These are phyloP conservation scores for Polyporus tsugae DNA, from an alignment of 1,284 basidiomycete species.

Conservation along the genomic window DNA sequence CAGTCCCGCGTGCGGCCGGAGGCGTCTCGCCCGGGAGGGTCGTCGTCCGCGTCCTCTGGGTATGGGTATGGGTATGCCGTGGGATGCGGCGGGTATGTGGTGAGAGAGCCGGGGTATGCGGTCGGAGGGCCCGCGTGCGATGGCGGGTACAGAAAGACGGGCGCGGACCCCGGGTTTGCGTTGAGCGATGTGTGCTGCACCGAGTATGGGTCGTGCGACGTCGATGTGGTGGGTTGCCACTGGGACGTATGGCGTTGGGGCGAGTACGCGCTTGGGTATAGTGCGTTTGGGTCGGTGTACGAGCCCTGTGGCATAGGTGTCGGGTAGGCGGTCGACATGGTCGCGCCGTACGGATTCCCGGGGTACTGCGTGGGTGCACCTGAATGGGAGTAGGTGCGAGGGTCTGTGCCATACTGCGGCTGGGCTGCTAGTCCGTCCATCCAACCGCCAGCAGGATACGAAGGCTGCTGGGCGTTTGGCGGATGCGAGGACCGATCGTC, in stretches of 20 bases:
- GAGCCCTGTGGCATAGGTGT: neutral
- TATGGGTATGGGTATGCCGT: neutral
- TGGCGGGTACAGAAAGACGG: constrained; percentile 7
- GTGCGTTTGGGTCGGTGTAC: neutral
- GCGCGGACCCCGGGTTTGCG: constrained; percentile 1
- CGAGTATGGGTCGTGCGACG: constrained; percentile 8
- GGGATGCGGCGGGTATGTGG: neutral
- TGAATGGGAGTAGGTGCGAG: neutral
- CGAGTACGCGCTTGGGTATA: constrained; percentile 2
- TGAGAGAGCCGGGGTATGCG: neutral
- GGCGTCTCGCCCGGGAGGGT: neutral
- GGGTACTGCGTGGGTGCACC: neutral
- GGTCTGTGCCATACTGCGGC: constrained; percentile 2
- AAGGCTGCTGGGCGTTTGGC: neutral
- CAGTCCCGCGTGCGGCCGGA: neutral
- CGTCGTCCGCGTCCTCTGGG: neutral
- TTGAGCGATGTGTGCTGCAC: constrained; percentile 2
- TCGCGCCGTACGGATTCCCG: neutral
- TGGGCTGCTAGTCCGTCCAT: neutral
- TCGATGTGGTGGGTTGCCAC: neutral
- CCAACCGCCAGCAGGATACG: neutral
- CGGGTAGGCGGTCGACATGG: neutral
- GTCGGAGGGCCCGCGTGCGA: constrained; percentile 5
- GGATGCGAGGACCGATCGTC: neutral
- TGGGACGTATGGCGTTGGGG: neutral